A percentile compares a stretch with the other conserved stretches of the same genome.
These are phyloP conservation scores for Sclerotinia borealis DNA, from an alignment of 2,329 filamentous ascomycete genomes.

Conservation along the genomic window DNA sequence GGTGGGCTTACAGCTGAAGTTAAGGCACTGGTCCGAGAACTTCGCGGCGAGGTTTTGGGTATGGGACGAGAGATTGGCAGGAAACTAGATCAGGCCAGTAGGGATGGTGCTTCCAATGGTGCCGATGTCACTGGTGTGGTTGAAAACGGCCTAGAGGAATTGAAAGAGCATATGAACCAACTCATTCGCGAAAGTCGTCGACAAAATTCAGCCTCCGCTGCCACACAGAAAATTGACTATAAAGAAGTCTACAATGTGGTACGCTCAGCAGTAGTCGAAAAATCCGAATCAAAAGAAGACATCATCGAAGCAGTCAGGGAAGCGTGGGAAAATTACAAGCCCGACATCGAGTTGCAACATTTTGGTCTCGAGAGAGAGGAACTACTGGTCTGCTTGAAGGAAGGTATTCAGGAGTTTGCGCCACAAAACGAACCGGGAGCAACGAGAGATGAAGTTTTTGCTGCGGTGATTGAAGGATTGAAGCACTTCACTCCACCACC, in stretches of 20 bases:
- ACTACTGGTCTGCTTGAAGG: slow-evolving; percentile 76
- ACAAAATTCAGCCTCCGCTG: slow-evolving; percentile 60
- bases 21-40: slow-evolving; percentile 81
- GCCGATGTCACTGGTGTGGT: slow-evolving; percentile 66
- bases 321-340: slow-evolving; percentile 91
- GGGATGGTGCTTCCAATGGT: slow-evolving; percentile 41
- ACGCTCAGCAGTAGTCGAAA: slow-evolving; percentile 61
- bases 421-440: slow-evolving; percentile 48
- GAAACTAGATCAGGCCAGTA: slow-evolving; percentile 67
- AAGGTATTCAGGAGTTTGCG: slow-evolving; percentile 73
- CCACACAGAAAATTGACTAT: slow-evolving; percentile 58
- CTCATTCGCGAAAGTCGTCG: slow-evolving; percentile 71
- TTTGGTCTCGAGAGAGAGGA: slow-evolving; percentile 88
- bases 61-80: slow-evolving; percentile 90
- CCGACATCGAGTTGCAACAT: slow-evolving; percentile 84
- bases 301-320: slow-evolving; percentile 82
- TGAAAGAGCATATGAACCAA: slow-evolving; percentile 78
- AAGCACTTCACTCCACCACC: slow-evolving; percentile 73
- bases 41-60: slow-evolving; percentile 85
- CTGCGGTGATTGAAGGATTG: slow-evolving; percentile 78
- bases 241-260: slow-evolving; percentile 83
- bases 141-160: slow-evolving; percentile 70
- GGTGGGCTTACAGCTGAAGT: slow-evolving; percentile 88
- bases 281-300: slow-evolving; percentile 62
- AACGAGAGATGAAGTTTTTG: slow-evolving; percentile 77